Evolutionary conservation across 73 alveolate genomes (phyloP).

Genomic region (Loxodes magnus): DNA sequence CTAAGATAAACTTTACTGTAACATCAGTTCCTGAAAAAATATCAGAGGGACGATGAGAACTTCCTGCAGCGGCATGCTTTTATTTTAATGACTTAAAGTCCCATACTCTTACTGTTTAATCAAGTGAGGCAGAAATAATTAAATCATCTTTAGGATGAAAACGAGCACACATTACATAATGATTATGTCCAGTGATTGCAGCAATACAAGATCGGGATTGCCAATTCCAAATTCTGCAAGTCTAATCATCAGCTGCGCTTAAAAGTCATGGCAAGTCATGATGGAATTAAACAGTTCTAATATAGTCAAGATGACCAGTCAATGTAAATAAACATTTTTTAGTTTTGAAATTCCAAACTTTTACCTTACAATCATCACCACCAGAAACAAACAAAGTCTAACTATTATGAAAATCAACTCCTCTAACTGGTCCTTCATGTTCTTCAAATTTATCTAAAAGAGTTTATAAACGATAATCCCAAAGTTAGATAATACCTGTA

Average conservation of each 20-base stretch:
- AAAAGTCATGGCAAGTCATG: slow-evolving; percentile 96
- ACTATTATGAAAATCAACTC: slow-evolving; percentile 83
- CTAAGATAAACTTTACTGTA: slow-evolving; percentile 83
- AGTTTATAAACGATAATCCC: slow-evolving; percentile 90
- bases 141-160: slow-evolving; percentile 95
- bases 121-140: slow-evolving; percentile 93
- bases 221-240: slow-evolving; percentile 99
- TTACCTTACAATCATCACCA: slow-evolving; percentile 98
- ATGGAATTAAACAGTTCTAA: slow-evolving; percentile 96
- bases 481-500: slow-evolving; percentile 90
- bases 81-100: slow-evolving; percentile 32
- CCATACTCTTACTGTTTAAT: slow-evolving; percentile 98
- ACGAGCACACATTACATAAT: slow-evolving; percentile 97
- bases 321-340: slow-evolving; percentile 84
- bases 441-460: slow-evolving; percentile 83
- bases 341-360: slow-evolving; percentile 78
- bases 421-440: slow-evolving; percentile 86
- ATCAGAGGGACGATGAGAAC: slow-evolving; percentile 35
- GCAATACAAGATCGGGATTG: slow-evolving; percentile 73
- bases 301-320: slow-evolving; percentile 96
- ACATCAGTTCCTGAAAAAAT: slow-evolving; percentile 75
- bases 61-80: slow-evolving; percentile 1
- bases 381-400: slow-evolving; percentile 95
- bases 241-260: slow-evolving; percentile 66
- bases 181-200: slow-evolving; percentile 93